phyloP scores from a whole-genome alignment of 257 asterid species.

The Verbena officinalis region DNA sequence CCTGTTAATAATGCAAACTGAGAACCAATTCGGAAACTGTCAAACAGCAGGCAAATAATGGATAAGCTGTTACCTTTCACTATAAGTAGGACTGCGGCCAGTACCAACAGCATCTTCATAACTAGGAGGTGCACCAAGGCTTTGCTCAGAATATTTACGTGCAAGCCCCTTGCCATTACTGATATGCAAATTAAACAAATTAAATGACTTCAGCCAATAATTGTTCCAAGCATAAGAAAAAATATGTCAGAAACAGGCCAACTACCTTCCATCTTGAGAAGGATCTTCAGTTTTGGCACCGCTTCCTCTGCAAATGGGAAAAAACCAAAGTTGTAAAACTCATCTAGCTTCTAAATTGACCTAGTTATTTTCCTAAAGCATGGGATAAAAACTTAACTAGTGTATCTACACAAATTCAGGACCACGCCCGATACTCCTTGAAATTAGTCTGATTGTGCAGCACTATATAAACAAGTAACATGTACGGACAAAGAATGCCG shows the following conservation, averaged over 20 bases:
- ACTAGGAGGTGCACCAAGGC: conserved; percentile 78
- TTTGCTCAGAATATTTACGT: conserved; percentile 69
- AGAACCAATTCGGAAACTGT: conserved; percentile 30
- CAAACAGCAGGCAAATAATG: conserved; percentile 25
- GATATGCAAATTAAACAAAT: conserved; percentile 30
- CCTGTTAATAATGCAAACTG: conserved; percentile 45
- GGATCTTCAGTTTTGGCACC: conserved; percentile 72
- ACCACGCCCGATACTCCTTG: conserved; percentile 6
- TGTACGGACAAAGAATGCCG: conserved; percentile 7
- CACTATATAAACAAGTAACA: background rate
- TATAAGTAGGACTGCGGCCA: conserved; percentile 67
- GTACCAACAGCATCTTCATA: conserved; percentile 82
- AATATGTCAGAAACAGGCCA: conserved; percentile 9
- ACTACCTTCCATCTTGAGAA: conserved; percentile 89
- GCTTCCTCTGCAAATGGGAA: conserved; percentile 56
- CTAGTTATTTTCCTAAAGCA: background rate
- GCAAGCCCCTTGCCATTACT: conserved; percentile 54
- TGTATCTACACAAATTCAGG: conserved; percentile 1
- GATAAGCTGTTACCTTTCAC: conserved; percentile 59
- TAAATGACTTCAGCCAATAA: background rate
- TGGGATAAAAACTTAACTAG: background rate
- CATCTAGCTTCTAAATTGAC: background rate
- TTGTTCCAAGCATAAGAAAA: conserved; percentile 17
- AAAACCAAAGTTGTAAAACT: conserved; percentile 5
- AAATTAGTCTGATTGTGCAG: conserved; percentile 1